Conservation (phyloP, 1,139 yeast genomes). For the Suhomyces wounanorum region DNA sequence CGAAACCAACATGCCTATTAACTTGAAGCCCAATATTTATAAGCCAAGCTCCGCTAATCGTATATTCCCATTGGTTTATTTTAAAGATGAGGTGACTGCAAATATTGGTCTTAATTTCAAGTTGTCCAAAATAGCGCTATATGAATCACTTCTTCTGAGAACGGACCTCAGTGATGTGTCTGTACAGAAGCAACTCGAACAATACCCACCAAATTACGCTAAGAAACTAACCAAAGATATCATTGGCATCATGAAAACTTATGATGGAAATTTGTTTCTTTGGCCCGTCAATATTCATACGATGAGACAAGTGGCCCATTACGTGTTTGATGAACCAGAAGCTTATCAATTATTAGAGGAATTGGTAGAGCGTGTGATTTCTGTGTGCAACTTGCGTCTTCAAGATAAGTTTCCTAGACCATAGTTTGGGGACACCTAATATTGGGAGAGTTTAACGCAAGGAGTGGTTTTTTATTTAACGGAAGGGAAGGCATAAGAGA, state of each 20-base stretch:
- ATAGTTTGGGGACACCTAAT: background rate
- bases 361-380: slow-evolving; percentile 30
- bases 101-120: slow-evolving; percentile 34
- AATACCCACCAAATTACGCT: slow-evolving; percentile 29
- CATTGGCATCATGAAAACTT: slow-evolving; percentile 41
- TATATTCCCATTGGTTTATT: slow-evolving; percentile 34
- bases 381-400: slow-evolving; percentile 10
- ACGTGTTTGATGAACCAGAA: slow-evolving; percentile 30
- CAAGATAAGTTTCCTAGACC: slow-evolving; percentile 5
- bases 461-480: background rate
- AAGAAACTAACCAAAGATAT: slow-evolving; percentile 38
- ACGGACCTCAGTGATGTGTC: slow-evolving; percentile 19
- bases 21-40: slow-evolving; percentile 36
- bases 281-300: slow-evolving; percentile 43
- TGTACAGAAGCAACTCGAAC: slow-evolving; percentile 24
- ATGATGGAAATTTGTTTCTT: slow-evolving; percentile 33
- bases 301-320: slow-evolving; percentile 33
- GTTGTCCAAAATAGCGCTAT: slow-evolving; percentile 34
- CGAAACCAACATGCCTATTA: slow-evolving; percentile 31
- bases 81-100: slow-evolving; percentile 40
- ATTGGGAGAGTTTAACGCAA: background rate
- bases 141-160: slow-evolving; percentile 29
- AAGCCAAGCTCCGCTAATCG: slow-evolving; percentile 26
- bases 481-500: background rate
- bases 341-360: slow-evolving; percentile 29